phyloP scores from a whole-genome alignment of 345 rosid species.

The Physaria fendleri region DNA sequence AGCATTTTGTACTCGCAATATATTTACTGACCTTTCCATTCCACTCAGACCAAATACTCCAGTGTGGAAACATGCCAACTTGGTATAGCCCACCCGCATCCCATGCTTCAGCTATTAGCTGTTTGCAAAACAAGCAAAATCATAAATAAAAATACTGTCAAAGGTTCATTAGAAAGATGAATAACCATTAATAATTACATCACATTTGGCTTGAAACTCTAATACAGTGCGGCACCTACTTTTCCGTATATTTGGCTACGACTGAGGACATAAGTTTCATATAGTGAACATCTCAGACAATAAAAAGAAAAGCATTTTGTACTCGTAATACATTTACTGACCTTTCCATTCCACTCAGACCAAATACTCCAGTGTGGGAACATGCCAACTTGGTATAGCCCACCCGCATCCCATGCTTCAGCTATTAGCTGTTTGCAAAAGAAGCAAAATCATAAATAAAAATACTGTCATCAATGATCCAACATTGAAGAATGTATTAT shows the following conservation, averaged over 20 bases:
- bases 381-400: slow-evolving; percentile 90
- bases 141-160: background rate
- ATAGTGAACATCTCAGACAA: background rate
- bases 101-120: slow-evolving; percentile 99
- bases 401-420: slow-evolving; percentile 99
- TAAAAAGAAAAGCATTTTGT: background rate
- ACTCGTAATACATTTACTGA: slow-evolving; percentile 27
- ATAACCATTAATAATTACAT: background rate
- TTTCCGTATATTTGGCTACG: background rate
- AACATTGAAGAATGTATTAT: background rate
- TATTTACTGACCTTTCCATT: slow-evolving; percentile 80
- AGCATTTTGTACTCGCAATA: background rate
- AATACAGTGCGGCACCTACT: background rate
- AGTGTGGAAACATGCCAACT: slow-evolving; percentile 94
- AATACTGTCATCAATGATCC: background rate
- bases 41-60: slow-evolving; percentile 99
- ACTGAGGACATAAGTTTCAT: background rate
- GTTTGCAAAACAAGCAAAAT: slow-evolving; percentile 25
- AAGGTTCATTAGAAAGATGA: background rate
- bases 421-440: slow-evolving; percentile 69
- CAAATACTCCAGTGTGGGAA: slow-evolving; percentile 97
- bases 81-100: slow-evolving; percentile 95
- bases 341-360: slow-evolving; percentile 99
- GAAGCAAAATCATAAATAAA: background rate
- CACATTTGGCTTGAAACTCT: background rate